Percentiles rank a stretch among this genome's conserved stretches.
Evolutionary conservation across 257 asterid species (phyloP).

Genomic region (Solanum verrucosum): DNA sequence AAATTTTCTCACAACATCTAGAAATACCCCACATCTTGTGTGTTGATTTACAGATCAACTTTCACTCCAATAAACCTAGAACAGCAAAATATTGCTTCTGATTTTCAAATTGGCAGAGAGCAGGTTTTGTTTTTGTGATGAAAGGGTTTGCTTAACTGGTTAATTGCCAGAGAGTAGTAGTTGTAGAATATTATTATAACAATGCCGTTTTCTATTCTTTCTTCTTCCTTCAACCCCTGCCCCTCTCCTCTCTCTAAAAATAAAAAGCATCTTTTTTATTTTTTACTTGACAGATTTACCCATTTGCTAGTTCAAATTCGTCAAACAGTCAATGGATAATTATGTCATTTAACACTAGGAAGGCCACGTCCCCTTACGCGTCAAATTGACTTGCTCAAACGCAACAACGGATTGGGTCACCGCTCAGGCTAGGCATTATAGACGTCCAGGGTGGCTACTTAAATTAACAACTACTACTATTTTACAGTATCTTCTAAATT

Average conservation of each 20-base stretch:
- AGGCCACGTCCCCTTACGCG: slow-evolving; percentile 19
- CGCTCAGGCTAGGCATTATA: neutral
- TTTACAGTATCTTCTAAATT: neutral
- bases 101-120: neutral
- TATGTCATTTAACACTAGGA: slow-evolving; percentile 5
- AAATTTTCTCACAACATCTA: slow-evolving; percentile 52
- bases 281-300: neutral
- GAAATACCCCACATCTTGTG: slow-evolving; percentile 44
- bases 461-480: neutral
- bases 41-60: slow-evolving; percentile 7
- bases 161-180: slow-evolving; percentile 19
- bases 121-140: neutral
- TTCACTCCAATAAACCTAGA: neutral
- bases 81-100: neutral
- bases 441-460: neutral
- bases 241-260: neutral
- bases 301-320: neutral
- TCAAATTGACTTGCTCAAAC: slow-evolving; percentile 33
- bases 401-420: neutral
- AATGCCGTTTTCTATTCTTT: slow-evolving; percentile 37
- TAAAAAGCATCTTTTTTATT: neutral
- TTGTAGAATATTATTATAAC: slow-evolving; percentile 23
- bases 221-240: slow-evolving; percentile 22
- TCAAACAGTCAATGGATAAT: neutral
- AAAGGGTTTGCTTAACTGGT: slow-evolving; percentile 21